phyloP scores from a whole-genome alignment of 2,329 filamentous ascomycete species.

The Aspergillus awamori region DNA sequence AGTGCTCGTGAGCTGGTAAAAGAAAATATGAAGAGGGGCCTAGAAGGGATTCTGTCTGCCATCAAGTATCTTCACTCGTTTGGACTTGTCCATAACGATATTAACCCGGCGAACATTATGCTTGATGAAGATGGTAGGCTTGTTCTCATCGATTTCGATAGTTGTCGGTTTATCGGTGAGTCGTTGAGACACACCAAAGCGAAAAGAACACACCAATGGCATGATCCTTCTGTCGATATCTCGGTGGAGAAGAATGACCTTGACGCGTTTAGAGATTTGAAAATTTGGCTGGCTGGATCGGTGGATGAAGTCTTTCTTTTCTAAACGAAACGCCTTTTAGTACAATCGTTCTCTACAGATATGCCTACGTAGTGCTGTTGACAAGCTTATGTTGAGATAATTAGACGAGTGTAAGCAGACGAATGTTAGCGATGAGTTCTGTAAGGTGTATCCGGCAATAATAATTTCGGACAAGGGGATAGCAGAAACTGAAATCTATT shows the following conservation, averaged over 20 bases:
- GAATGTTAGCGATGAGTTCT: no score
- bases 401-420: no score
- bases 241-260: conserved; percentile 24
- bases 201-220: conserved; percentile 27
- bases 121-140: conserved; percentile 26
- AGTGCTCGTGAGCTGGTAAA: conserved; percentile 22
- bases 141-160: conserved; percentile 36
- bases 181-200: conserved; percentile 17
- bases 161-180: conserved; percentile 29
- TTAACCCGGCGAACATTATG: conserved; percentile 37
- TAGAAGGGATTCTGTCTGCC: conserved; percentile 26
- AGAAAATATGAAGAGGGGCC: conserved; percentile 16
- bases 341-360: no score
- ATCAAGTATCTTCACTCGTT: conserved; percentile 36
- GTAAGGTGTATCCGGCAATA: no score
- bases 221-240: conserved; percentile 18
- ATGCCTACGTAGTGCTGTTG: no score
- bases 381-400: no score
- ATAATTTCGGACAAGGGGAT: no score
- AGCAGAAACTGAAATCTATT: no score
- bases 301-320: conserved; percentile 12
- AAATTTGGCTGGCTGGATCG: conserved; percentile 19
- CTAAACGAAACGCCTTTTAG: no score
- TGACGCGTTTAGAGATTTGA: conserved; percentile 23
- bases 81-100: conserved; percentile 34